These are phyloP conservation scores for Cytospora piceae DNA, from an alignment of 2,329 filamentous ascomycete genomes.

Conservation along the genomic window DNA sequence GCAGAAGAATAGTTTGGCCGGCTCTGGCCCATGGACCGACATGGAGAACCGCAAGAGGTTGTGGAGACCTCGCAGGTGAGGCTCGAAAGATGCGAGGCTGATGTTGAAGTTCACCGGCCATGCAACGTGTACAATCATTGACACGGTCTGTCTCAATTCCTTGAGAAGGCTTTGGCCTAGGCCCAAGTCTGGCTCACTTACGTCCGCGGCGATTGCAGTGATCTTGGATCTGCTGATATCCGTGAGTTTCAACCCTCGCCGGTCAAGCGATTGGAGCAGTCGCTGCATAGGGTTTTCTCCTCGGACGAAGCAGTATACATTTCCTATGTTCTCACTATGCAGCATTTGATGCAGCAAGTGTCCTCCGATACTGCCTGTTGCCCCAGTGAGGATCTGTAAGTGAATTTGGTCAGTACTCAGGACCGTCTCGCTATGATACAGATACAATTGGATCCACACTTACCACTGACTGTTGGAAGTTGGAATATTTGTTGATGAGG, in stretches of 20 bases:
- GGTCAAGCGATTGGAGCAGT: slow-evolving; percentile 32
- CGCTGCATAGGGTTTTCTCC: slow-evolving; percentile 32
- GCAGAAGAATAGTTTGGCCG: slow-evolving; percentile 43
- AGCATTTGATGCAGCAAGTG: slow-evolving; percentile 45
- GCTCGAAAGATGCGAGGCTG: slow-evolving; percentile 48
- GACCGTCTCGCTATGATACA: too few relatives aligned
- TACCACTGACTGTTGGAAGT: slow-evolving; percentile 39
- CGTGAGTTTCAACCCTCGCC: slow-evolving; percentile 30
- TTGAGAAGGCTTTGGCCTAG: slow-evolving; percentile 38
- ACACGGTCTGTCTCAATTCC: slow-evolving; percentile 38
- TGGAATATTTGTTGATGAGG: slow-evolving; percentile 50
- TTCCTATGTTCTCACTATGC: slow-evolving; percentile 39
- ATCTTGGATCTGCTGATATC: slow-evolving; percentile 38
- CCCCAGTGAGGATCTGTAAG: slow-evolving; percentile 44
- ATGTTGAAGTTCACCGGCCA: slow-evolving; percentile 58
- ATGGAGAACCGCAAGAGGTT: slow-evolving; percentile 45
- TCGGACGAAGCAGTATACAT: slow-evolving; percentile 45
- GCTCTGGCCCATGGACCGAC: slow-evolving; percentile 34
- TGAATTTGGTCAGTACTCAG: neutral
- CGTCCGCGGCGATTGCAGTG: slow-evolving; percentile 42
- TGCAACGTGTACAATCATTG: slow-evolving; percentile 49
- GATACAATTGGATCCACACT: slow-evolving; percentile 20
- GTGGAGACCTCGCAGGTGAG: slow-evolving; percentile 46
- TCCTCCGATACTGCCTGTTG: slow-evolving; percentile 48
- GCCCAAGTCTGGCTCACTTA: slow-evolving; percentile 44